phyloP scores from a whole-genome alignment of 116 monocot genomes.

The Iris pallida region DNA sequence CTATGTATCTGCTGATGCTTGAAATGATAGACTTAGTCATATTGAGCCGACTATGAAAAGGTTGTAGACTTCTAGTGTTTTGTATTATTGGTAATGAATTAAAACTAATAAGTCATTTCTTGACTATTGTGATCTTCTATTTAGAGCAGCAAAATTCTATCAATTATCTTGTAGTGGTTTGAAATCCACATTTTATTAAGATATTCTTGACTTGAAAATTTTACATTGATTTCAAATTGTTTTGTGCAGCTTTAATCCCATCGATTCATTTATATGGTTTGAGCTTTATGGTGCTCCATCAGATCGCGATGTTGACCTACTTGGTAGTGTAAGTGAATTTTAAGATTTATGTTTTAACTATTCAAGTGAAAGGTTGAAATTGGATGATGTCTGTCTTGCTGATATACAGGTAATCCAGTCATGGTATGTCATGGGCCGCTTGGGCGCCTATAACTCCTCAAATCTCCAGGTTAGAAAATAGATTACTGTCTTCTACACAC shows the following conservation, averaged over 20 bases:
- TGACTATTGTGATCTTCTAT: no score
- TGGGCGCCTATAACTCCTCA: conserved; percentile 91
- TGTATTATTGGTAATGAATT: no score
- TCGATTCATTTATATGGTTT: conserved; percentile 92
- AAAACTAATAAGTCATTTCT: no score
- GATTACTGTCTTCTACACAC: no score
- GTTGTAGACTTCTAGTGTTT: no score
- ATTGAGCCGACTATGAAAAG: no score
- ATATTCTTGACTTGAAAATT: neutral
- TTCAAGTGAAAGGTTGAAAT: neutral
- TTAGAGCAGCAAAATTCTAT: no score
- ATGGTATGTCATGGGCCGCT: conserved; percentile 99
- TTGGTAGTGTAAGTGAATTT: conserved; percentile 78
- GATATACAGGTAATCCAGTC: conserved; percentile 78
- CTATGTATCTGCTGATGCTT: no score
- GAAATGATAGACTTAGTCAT: no score
- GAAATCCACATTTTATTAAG: no score
- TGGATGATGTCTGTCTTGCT: neutral
- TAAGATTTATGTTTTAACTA: neutral
- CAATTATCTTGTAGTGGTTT: no score
- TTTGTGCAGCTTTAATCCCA: conserved; percentile 75
- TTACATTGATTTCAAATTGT: neutral
- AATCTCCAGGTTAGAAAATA: conserved; percentile 74
- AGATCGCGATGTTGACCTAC: conserved; percentile 90
- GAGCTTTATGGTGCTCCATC: conserved; percentile 85